Evolutionary conservation across 2,329 filamentous ascomycete genomes (phyloP).

Genomic region (Stachybotrys chlorohalonatus): DNA sequence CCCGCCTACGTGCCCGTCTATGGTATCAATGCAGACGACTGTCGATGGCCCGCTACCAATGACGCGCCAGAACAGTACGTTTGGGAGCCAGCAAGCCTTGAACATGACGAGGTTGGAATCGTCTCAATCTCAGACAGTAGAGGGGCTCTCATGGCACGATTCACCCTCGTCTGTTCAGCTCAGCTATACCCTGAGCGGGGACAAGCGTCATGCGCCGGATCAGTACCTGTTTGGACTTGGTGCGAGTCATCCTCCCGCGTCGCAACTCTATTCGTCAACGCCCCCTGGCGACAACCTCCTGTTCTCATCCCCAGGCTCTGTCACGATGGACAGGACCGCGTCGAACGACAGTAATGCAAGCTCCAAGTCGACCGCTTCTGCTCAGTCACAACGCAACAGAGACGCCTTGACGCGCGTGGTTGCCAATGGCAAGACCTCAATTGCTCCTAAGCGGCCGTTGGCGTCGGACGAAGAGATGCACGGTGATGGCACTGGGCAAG

Average conservation of each 20-base stretch:
- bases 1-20: conserved; percentile 30
- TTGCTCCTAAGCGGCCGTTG: conserved; percentile 36
- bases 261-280: conserved; percentile 19
- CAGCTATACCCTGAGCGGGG: conserved; percentile 9
- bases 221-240: conserved; percentile 26
- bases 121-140: conserved; percentile 20
- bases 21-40: conserved; percentile 30
- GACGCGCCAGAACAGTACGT: conserved; percentile 33
- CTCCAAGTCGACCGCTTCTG: conserved; percentile 33
- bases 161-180: conserved; percentile 5
- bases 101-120: conserved; percentile 30
- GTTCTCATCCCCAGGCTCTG: conserved; percentile 15
- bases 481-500: conserved; percentile 33
- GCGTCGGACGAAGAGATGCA: conserved; percentile 5
- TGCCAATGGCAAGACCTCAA: conserved; percentile 25
- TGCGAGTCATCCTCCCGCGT: conserved; percentile 17
- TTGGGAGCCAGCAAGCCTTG: conserved; percentile 18
- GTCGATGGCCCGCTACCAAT: conserved; percentile 28
- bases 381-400: conserved; percentile 34
- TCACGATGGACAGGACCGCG: conserved; percentile 38
- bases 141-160: conserved; percentile 11
- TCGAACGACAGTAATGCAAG: conserved; percentile 34
- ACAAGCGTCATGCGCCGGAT: conserved; percentile 20
- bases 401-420: conserved; percentile 37
- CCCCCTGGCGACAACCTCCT: conserved; percentile 19